A percentile compares a stretch with the other conserved stretches of the same genome.
Conservation (phyloP, 257 asterid genomes). For the Salvia hispanica region DNA sequence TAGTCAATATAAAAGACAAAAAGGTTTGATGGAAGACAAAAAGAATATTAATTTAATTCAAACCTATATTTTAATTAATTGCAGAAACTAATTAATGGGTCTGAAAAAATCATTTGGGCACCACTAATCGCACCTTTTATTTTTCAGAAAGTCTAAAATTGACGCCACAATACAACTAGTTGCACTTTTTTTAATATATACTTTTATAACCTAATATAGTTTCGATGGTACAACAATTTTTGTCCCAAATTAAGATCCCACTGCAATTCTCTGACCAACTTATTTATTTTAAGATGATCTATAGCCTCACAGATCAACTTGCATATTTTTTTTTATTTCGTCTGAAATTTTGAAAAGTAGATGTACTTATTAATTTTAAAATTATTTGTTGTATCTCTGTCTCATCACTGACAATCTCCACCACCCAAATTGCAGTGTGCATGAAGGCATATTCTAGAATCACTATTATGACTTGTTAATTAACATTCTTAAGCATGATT, state of each 20-base stretch:
- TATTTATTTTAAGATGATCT: conserved; percentile 18
- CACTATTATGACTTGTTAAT: neutral
- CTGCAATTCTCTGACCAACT: neutral
- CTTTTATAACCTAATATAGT: neutral
- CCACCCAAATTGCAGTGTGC: conserved; percentile 25
- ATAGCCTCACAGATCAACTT: conserved; percentile 14
- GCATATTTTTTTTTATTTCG: neutral
- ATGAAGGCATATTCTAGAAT: neutral
- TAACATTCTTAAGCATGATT: conserved; percentile 7
- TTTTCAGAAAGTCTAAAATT: conserved; percentile 6
- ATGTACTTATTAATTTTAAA: neutral
- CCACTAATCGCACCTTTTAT: conserved; percentile 22
- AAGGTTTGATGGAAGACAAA: neutral
- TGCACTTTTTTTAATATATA: neutral
- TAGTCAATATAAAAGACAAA: neutral
- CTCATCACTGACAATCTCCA: neutral
- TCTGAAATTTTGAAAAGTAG: neutral
- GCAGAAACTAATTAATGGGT: conserved; percentile 6
- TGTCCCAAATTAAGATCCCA: neutral
- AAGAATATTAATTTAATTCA: neutral
- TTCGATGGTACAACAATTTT: neutral
- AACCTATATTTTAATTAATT: conserved; percentile 1
- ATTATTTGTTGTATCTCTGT: neutral
- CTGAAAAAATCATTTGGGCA: conserved; percentile 23
- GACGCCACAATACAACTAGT: conserved; percentile 19